These are phyloP conservation scores for Jackrogersella multiformis DNA, from an alignment of 495 filamentous ascomycete genomes.

Conservation along the genomic window DNA sequence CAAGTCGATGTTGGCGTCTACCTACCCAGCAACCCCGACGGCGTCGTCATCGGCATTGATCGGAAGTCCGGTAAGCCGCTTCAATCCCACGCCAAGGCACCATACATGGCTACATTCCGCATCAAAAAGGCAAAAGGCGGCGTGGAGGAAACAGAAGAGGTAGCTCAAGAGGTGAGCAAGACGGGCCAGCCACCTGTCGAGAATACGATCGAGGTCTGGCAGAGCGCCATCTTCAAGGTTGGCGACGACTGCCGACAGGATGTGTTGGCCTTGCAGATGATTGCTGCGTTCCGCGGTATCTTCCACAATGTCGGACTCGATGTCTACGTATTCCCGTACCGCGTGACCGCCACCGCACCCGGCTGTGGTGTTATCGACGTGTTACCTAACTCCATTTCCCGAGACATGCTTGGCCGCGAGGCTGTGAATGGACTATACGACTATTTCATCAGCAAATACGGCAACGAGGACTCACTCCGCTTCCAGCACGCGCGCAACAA, in stretches of 20 bases:
- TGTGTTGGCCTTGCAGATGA: conserved; percentile 95
- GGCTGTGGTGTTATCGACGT: conserved; percentile 99
- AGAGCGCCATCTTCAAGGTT: conserved; percentile 99
- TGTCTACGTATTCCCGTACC: conserved; percentile 96
- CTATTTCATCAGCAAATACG: conserved; percentile 97
- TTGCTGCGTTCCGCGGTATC: conserved; percentile 94
- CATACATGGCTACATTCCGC: conserved; percentile 98
- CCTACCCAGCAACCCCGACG: conserved; percentile 95
- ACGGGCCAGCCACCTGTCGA: conserved; percentile 45
- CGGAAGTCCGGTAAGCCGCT: conserved; percentile 96
- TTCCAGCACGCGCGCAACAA: conserved; percentile 97
- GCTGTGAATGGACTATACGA: conserved; percentile 98
- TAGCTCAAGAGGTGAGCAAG: conserved; percentile 51
- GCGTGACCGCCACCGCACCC: conserved; percentile 97
- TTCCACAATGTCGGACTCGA: conserved; percentile 94
- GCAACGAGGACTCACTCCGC: conserved; percentile 88
- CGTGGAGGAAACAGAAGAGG: conserved; percentile 58
- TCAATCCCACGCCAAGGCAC: conserved; percentile 97
- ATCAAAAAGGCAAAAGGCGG: conserved; percentile 80
- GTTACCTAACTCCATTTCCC: conserved; percentile 94
- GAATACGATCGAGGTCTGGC: conserved; percentile 89
- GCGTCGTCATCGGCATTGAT: conserved; percentile 96
- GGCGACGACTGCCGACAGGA: conserved; percentile 99
- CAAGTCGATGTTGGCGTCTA: conserved; percentile 97
- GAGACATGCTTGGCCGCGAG: conserved; percentile 98